Evolutionary conservation across 2,329 filamentous ascomycete genomes (phyloP).

Genomic region (Colletotrichum gigasporum): DNA sequence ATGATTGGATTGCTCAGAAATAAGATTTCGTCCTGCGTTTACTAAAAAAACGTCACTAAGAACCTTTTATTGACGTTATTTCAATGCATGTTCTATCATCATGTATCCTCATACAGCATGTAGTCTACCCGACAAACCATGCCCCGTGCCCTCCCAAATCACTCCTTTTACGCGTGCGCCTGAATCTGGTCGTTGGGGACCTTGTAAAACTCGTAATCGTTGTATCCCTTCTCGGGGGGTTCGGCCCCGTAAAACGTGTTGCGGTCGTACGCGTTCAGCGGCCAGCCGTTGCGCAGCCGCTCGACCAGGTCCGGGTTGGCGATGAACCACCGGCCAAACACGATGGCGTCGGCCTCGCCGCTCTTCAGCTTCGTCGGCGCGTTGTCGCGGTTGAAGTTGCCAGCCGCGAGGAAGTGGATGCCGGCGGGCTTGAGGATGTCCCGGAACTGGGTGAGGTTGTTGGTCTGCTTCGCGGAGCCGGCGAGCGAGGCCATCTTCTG

Average conservation of each 20-base stretch:
- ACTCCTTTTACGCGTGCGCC: background rate
- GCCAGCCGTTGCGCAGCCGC: conserved; percentile 35
- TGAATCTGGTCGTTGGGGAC: conserved; percentile 19
- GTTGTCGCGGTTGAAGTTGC: conserved; percentile 51
- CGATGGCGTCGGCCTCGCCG: conserved; percentile 39
- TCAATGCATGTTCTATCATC: too few relatives aligned
- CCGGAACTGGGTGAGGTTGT: conserved; percentile 51
- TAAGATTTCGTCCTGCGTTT: too few relatives aligned
- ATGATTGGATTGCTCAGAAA: too few relatives aligned
- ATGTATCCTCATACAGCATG: too few relatives aligned
- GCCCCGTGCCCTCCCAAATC: background rate
- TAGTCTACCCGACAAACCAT: background rate
- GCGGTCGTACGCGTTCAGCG: conserved; percentile 37
- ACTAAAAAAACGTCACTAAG: too few relatives aligned
- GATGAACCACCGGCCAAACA: conserved; percentile 42
- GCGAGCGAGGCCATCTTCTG: conserved; percentile 51
- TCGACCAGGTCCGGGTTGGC: conserved; percentile 42
- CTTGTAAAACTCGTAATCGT: conserved; percentile 47
- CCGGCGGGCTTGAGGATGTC: conserved; percentile 48
- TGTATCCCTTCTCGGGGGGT: conserved; percentile 42
- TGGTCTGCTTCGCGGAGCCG: conserved; percentile 38
- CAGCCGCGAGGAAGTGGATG: conserved; percentile 58
- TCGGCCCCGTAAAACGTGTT: conserved; percentile 42
- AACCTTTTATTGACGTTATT: too few relatives aligned
- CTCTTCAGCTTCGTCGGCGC: conserved; percentile 51